These are phyloP conservation scores for Fraxinus sp. DNA, from an alignment of 305 asterid genomes.

Conservation along the genomic window DNA sequence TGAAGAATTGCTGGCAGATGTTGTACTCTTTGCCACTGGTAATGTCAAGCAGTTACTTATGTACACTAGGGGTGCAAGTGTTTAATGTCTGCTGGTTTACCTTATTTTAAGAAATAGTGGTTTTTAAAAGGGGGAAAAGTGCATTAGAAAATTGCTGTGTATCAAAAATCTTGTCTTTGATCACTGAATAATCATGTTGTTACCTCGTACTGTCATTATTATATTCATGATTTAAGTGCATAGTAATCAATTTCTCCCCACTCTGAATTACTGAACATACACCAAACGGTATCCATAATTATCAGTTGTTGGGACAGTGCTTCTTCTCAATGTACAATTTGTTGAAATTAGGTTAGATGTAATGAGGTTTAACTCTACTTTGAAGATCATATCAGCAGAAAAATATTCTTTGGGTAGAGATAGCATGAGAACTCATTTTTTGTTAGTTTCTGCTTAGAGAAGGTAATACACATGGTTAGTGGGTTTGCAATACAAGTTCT, in stretches of 20 bases:
- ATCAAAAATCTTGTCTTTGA: background rate
- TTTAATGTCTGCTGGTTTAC: background rate
- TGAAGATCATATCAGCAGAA: background rate
- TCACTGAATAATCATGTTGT: background rate
- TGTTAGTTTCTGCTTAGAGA: background rate
- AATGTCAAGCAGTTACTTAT: slow-evolving; percentile 24
- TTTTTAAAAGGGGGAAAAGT: background rate
- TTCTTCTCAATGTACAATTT: background rate
- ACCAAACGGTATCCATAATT: background rate
- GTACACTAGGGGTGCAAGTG: background rate
- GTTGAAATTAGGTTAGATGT: background rate
- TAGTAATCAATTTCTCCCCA: background rate
- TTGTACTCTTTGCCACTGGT: slow-evolving; percentile 98
- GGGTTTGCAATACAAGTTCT: background rate
- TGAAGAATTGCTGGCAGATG: slow-evolving; percentile 85
- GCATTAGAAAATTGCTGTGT: background rate
- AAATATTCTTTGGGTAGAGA: background rate
- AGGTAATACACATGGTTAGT: background rate
- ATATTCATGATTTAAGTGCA: background rate
- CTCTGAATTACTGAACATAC: background rate
- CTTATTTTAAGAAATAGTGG: background rate
- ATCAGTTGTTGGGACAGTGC: background rate
- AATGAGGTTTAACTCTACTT: background rate
- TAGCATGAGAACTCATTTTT: background rate
- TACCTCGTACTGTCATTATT: background rate